A percentile compares a stretch with the other conserved stretches of the same genome.
Evolutionary conservation across 257 asterid species (phyloP).

Genomic region (Gentiana macrophylla): DNA sequence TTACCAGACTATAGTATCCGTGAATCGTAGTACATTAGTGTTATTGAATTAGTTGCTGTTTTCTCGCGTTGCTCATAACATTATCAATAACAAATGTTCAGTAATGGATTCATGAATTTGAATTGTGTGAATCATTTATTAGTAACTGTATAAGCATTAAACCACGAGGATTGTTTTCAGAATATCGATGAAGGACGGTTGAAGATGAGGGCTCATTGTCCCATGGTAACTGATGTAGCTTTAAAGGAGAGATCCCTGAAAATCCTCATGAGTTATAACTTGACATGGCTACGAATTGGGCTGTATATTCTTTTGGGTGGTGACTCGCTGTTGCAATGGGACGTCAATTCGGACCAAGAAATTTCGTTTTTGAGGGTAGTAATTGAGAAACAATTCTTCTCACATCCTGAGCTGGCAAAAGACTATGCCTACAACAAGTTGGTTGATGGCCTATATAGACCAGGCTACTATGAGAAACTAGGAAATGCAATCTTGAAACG

Average conservation of each 20-base stretch:
- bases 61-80: too few relatives aligned
- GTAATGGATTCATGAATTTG: not conserved
- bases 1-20: too few relatives aligned
- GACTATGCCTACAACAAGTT: constrained; percentile 74
- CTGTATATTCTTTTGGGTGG: constrained; percentile 79
- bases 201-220: constrained; percentile 83
- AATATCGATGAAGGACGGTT: constrained; percentile 83
- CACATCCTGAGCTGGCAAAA: constrained; percentile 73
- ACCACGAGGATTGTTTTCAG: constrained; percentile 24
- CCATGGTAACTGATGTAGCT: constrained; percentile 87
- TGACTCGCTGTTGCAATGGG: constrained; percentile 62
- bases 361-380: constrained; percentile 71
- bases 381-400: constrained; percentile 71
- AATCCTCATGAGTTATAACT: constrained; percentile 74
- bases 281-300: constrained; percentile 81
- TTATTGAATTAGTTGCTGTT: too few relatives aligned
- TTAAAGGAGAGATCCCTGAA: constrained; percentile 77
- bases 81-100: not conserved
- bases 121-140: not conserved
- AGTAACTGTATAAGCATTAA: not conserved
- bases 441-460: constrained; percentile 95
- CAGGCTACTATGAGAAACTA: constrained; percentile 88
- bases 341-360: constrained; percentile 57
- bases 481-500: constrained; percentile 89
- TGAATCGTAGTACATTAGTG: too few relatives aligned